Evolutionary conservation across 352 stramenopile genomes (phyloP).

Genomic region (Pythium phragmiticola): DNA sequence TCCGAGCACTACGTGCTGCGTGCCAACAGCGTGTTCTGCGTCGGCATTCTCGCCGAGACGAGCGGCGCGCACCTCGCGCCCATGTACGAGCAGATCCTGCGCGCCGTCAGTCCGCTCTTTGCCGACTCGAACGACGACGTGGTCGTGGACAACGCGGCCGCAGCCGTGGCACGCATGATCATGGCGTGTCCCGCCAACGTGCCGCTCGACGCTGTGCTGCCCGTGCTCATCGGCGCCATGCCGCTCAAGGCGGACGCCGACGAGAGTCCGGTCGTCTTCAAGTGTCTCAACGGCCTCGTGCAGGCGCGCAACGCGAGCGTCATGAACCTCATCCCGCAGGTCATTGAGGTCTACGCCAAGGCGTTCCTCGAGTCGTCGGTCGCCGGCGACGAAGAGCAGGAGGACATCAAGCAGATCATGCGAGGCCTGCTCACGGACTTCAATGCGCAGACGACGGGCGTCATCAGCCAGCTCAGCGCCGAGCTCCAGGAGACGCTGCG

Average conservation of each 20-base stretch:
- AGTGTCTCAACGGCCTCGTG: slow-evolving; percentile 92
- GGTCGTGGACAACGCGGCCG: slow-evolving; percentile 92
- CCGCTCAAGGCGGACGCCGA: slow-evolving; percentile 96
- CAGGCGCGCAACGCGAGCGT: slow-evolving; percentile 85
- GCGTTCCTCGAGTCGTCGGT: slow-evolving; percentile 55
- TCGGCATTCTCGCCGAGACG: slow-evolving; percentile 90
- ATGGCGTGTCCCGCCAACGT: slow-evolving; percentile 72
- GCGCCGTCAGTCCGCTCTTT: slow-evolving; percentile 91
- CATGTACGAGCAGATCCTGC: slow-evolving; percentile 91
- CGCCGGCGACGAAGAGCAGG: slow-evolving; percentile 73
- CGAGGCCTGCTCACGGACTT: slow-evolving; percentile 64
- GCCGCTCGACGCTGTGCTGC: slow-evolving; percentile 92
- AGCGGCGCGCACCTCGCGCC: slow-evolving; percentile 68
- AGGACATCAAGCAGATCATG: slow-evolving; percentile 68
- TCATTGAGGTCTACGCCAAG: slow-evolving; percentile 84
- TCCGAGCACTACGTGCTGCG: slow-evolving; percentile 93
- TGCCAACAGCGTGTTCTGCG: slow-evolving; percentile 94
- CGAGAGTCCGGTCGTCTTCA: slow-evolving; percentile 96
- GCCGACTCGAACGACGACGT: slow-evolving; percentile 88
- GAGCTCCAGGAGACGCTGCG: slow-evolving; percentile 63
- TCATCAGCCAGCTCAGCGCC: slow-evolving; percentile 69
- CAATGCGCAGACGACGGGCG: slow-evolving; percentile 78
- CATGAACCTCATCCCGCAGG: slow-evolving; percentile 64
- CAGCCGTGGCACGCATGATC: slow-evolving; percentile 94
- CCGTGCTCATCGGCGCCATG: slow-evolving; percentile 91